A percentile compares a stretch with the other conserved stretches of the same genome.
Conservation (phyloP, 768 basidiomycete species). For the Trametopsis cervina region DNA sequence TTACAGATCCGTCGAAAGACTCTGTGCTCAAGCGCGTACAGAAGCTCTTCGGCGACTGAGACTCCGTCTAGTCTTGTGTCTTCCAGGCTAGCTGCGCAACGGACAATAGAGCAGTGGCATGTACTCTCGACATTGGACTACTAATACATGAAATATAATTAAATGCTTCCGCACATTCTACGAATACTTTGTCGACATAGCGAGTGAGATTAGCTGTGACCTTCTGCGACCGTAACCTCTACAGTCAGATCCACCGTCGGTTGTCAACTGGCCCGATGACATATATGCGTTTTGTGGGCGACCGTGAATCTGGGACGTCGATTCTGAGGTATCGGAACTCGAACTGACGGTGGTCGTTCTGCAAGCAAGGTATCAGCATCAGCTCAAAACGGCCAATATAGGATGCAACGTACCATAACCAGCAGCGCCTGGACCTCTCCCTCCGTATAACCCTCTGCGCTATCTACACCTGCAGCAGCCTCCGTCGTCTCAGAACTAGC, state of each 20-base stretch:
- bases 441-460: slow-evolving; percentile 50
- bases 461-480: slow-evolving; percentile 22
- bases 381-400: no score
- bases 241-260: slow-evolving; percentile 10
- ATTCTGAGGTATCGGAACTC: slow-evolving; percentile 72
- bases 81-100: neutral
- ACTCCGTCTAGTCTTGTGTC: slow-evolving; percentile 24
- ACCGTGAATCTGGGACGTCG: slow-evolving; percentile 46
- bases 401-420: slow-evolving; percentile 56
- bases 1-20: slow-evolving; percentile 87
- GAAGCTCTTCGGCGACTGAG: slow-evolving; percentile 94
- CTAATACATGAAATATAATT: slow-evolving; percentile 6
- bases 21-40: slow-evolving; percentile 94
- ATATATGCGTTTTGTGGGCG: slow-evolving; percentile 9
- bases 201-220: neutral
- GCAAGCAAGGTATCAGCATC: slow-evolving; percentile 8
- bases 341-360: slow-evolving; percentile 77
- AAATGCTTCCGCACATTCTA: neutral
- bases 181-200: neutral
- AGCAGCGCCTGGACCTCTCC: slow-evolving; percentile 81
- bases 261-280: slow-evolving; percentile 8
- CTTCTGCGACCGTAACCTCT: no score
- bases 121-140: slow-evolving; percentile 6
- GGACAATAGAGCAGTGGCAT: slow-evolving; percentile 3
- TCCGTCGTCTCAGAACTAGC: slow-evolving; percentile 27